These are phyloP conservation scores for Micractinium conductrix DNA, from an alignment of 139 green algal species.

Conservation along the genomic window DNA sequence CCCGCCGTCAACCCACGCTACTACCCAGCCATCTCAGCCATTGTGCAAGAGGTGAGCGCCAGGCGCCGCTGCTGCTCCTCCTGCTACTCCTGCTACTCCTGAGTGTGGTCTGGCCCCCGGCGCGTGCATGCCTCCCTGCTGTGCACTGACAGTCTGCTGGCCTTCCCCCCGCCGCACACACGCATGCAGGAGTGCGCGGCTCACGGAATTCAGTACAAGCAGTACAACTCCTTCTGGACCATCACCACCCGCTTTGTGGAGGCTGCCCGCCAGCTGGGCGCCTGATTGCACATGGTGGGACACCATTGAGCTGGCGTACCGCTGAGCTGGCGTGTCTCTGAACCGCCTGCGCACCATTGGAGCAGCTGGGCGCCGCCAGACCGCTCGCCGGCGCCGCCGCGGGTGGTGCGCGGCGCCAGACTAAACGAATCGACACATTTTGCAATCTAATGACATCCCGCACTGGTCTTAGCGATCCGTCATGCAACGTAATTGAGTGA, in stretches of 20 bases:
- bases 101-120: neutral
- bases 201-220: neutral
- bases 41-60: neutral
- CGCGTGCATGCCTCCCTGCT: neutral
- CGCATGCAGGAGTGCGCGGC: neutral
- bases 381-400: too few species aligned
- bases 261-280: neutral
- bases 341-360: too few species aligned
- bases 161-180: neutral
- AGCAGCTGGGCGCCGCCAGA: too few species aligned
- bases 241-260: neutral
- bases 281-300: neutral
- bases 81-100: too few species aligned
- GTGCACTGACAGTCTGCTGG: neutral
- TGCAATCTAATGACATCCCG: too few species aligned
- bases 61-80: too few species aligned
- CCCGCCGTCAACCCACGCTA: neutral
- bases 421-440: too few species aligned
- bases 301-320: too few species aligned
- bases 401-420: too few species aligned
- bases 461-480: too few species aligned
- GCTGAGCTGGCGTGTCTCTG: too few species aligned
- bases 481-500: too few species aligned
- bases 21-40: neutral
- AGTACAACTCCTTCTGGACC: neutral